Conservation (phyloP, 2,329 filamentous ascomycete species). For the Canariomyces notabilis region DNA sequence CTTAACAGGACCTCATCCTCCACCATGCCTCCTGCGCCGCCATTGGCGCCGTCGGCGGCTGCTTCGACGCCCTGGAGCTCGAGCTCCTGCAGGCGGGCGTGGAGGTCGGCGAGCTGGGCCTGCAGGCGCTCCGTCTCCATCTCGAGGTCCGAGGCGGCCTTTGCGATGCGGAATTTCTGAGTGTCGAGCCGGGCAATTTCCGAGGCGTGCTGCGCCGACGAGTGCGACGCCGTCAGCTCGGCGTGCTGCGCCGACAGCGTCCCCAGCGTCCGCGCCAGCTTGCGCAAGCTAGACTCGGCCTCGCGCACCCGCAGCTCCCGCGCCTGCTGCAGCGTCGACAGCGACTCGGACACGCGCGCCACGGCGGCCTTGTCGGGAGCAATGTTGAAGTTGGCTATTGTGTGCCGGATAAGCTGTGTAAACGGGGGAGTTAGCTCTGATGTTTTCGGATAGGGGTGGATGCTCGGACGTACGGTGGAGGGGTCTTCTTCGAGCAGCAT, state of each 20-base stretch:
- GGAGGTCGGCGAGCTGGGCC: constrained; percentile 69
- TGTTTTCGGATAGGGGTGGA: neutral
- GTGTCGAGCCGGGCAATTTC: constrained; percentile 85
- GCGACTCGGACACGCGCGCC: constrained; percentile 75
- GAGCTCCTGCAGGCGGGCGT: constrained; percentile 70
- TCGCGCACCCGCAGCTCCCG: constrained; percentile 73
- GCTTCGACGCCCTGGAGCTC: constrained; percentile 86
- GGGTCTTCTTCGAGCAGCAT: constrained; percentile 97
- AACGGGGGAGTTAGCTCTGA: neutral
- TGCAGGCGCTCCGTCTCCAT: constrained; percentile 92
- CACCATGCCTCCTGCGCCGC: constrained; percentile 39
- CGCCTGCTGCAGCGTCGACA: constrained; percentile 76
- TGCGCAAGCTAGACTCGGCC: constrained; percentile 61
- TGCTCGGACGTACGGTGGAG: constrained; percentile 58
- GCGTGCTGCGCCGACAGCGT: constrained; percentile 70
- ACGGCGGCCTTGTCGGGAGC: constrained; percentile 80
- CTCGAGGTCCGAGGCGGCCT: constrained; percentile 81
- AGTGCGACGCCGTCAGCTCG: constrained; percentile 70
- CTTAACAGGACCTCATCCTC: constrained; percentile 67
- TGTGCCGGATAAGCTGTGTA: constrained; percentile 78
- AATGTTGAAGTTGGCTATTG: constrained; percentile 93
- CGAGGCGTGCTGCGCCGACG: constrained; percentile 72
- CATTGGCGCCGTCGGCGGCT: constrained; percentile 29
- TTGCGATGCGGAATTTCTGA: constrained; percentile 91
- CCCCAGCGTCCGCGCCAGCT: constrained; percentile 59